Conservation (phyloP, 495 filamentous ascomycete genomes). For the Hypoxylon lenormandii region DNA sequence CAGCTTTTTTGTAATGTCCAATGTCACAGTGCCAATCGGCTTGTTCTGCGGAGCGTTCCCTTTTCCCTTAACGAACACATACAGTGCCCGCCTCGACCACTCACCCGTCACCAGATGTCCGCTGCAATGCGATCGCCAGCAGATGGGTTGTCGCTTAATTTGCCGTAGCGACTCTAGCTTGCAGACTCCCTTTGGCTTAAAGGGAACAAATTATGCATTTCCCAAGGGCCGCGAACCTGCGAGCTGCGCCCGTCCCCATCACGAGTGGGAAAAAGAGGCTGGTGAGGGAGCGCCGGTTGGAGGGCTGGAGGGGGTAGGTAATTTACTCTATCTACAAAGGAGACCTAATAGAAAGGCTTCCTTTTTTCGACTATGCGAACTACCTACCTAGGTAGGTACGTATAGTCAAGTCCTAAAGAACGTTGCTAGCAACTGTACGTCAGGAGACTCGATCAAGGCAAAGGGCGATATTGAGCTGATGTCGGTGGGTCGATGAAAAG, state of each 20-base stretch:
- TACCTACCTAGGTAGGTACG: constrained; percentile 1
- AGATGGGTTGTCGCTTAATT: constrained; percentile 37
- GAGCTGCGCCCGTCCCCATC: constrained; percentile 31
- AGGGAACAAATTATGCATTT: constrained; percentile 29
- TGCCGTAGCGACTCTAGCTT: constrained; percentile 31
- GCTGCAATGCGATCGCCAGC: constrained; percentile 44
- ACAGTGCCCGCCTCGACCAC: constrained; percentile 24
- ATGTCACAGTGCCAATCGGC: constrained; percentile 46
- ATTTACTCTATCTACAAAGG: constrained; percentile 29
- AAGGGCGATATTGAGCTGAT: constrained; percentile 9
- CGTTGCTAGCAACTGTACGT: constrained; percentile 24
- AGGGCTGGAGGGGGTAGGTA: constrained; percentile 16
- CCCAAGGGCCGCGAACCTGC: constrained; percentile 1
- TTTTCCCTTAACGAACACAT: constrained; percentile 10
- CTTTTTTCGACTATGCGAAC: neutral
- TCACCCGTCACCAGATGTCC: constrained; percentile 43
- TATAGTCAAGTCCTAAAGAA: constrained; percentile 13
- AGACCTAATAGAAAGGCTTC: constrained; percentile 27
- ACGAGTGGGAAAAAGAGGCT: constrained; percentile 23
- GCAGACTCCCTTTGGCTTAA: constrained; percentile 28
- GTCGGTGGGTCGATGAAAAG: constrained; percentile 38
- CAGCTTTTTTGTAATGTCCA: constrained; percentile 43
- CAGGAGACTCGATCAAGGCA: constrained; percentile 32
- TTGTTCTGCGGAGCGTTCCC: constrained; percentile 37
- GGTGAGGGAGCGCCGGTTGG: constrained; percentile 21